Base-by-base conservation (phyloP, 106 monocot genomes). In the Agapanthus africanus region DNA sequence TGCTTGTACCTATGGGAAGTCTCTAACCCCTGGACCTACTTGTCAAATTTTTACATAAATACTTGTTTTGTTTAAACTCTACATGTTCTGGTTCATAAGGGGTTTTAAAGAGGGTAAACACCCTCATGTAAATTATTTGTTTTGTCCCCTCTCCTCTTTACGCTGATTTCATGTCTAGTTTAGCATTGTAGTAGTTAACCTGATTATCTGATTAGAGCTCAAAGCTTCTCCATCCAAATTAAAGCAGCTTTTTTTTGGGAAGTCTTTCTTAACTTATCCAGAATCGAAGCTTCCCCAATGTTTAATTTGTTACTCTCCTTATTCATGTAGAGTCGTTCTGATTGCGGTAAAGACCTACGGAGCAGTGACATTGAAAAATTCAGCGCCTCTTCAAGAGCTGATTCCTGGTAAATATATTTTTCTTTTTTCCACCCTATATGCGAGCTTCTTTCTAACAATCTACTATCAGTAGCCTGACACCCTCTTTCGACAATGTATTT, bases 371-470 rank as follows among this genome's bases (percentile, higher is more conserved):
- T 22, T 54, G 71, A 66, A 56, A 75, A 44, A 65, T 52, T 37
- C 28, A 34, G 13, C 33, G 13, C n/a, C 34, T 44, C 67, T 49
- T 61, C 71, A 61, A 49, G 14, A 50, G 28, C 67, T 25, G 11
- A 26, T 71, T 66, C 74, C 23, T 66, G 74, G 80, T 69, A 69
- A n/a, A 27, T 56, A n/a, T n/a, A n/a, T n/a, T n/a, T n/a, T 10
- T 56, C 28, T 0, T 41, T 47, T 18, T 7, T 63, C 40, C 40
- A 11, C 28, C 7, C 2, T 0, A 6, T 56, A 30, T 56, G 56
- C 13, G 15, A 28, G 28, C 28, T 14, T 72, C 51, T n/a, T 15
- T 32, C 19, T 50, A 50, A n/a, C 22, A 50, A 21, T 50, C 37
- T 72, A 44, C 9, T 40, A 13, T 36, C 51, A 38, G 51, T 73